Evolutionary conservation across 495 filamentous ascomycete genomes (phyloP).

Genomic region (Xylaria flabelliformis): DNA sequence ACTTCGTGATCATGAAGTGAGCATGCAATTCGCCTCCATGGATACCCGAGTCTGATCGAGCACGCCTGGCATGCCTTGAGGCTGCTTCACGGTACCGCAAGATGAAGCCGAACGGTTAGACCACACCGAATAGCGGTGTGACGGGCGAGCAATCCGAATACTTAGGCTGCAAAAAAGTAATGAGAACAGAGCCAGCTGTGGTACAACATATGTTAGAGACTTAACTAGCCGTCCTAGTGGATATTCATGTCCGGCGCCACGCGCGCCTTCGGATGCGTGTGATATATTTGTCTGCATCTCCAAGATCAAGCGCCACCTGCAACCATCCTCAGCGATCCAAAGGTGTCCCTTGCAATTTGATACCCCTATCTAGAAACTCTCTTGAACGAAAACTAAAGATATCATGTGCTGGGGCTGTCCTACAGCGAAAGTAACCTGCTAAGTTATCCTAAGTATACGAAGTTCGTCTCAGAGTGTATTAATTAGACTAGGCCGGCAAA

Average conservation of each 20-base stretch:
- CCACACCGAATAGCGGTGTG: conserved; percentile 3
- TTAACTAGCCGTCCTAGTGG: conserved; percentile 5
- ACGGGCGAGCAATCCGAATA: conserved; percentile 2
- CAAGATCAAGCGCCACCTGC: conserved; percentile 5
- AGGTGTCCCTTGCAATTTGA: not conserved
- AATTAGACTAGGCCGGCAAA: not conserved
- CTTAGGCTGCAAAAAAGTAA: conserved; percentile 1
- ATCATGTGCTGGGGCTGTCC: conserved; percentile 7
- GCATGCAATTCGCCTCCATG: not conserved
- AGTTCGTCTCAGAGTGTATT: not conserved
- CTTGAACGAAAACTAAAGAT: not conserved
- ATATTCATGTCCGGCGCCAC: conserved; percentile 18
- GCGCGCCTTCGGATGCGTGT: conserved; percentile 12
- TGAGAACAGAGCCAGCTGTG: not conserved
- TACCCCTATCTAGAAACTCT: not conserved
- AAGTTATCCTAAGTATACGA: not conserved
- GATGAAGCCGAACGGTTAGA: conserved; percentile 4
- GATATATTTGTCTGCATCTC: not conserved
- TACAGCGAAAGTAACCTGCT: not conserved
- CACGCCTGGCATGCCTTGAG: not conserved
- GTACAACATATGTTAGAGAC: conserved; percentile 3
- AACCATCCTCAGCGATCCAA: not conserved
- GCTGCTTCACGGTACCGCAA: not conserved
- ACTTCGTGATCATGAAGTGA: not conserved
- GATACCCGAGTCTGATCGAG: not conserved